phyloP scores from a whole-genome alignment of 1,139 yeast species.

The Geotrichum klebahnii region DNA sequence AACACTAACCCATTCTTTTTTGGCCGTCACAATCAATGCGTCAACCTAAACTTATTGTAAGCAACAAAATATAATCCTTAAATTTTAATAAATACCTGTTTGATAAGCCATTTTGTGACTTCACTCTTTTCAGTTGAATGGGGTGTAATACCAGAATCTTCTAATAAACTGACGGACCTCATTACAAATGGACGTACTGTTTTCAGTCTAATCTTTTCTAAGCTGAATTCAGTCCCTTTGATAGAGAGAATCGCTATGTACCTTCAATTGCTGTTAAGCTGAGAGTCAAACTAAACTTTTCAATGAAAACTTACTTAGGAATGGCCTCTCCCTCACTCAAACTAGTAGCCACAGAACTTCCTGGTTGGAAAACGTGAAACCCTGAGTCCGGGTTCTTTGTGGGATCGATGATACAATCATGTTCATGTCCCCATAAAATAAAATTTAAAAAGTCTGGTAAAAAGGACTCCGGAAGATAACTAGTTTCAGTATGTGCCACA shows the following conservation, averaged over 20 bases:
- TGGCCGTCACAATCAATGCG: conserved; percentile 58
- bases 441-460: conserved; percentile 78
- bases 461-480: conserved; percentile 78
- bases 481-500: conserved; percentile 71
- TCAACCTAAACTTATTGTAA: conserved; percentile 50
- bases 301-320: conserved; percentile 47
- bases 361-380: conserved; percentile 84
- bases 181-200: conserved; percentile 82
- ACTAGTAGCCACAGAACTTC: conserved; percentile 91
- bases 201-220: conserved; percentile 63
- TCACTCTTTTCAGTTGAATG: conserved; percentile 61
- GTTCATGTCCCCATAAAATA: conserved; percentile 97
- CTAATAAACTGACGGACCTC: conserved; percentile 56
- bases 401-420: conserved; percentile 81
- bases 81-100: conserved; percentile 20
- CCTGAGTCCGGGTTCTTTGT: conserved; percentile 60
- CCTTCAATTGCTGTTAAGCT: background rate
- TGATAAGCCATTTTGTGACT: conserved; percentile 57
- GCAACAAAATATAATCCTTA: background rate
- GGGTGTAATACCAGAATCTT: conserved; percentile 54
- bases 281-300: background rate
- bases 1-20: conserved; percentile 45
- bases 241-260: conserved; percentile 63
- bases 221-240: conserved; percentile 53
- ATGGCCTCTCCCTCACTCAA: conserved; percentile 79